phyloP scores from a whole-genome alignment of 176 grass and related monocot species.

The Eleusine coracana region DNA sequence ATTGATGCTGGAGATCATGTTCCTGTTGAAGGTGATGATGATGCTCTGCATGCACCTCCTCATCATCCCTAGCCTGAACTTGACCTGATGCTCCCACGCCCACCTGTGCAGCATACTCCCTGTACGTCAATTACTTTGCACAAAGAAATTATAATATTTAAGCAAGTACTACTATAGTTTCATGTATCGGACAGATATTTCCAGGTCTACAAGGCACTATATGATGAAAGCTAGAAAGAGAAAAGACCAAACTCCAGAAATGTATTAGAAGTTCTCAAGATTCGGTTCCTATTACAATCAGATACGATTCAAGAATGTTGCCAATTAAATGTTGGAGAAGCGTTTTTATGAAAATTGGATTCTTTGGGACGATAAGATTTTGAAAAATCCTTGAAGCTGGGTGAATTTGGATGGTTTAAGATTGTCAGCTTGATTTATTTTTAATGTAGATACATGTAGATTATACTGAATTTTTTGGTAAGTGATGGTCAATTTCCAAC shows the following conservation, averaged over 20 bases:
- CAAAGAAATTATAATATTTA: background rate
- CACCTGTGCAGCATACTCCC: slow-evolving; percentile 28
- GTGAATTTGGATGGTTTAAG: no score
- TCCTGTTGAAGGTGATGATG: slow-evolving; percentile 38
- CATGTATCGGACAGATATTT: no score
- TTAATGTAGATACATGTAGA: no score
- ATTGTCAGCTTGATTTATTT: no score
- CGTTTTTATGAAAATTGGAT: no score
- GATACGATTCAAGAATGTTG: no score
- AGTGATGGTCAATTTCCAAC: background rate
- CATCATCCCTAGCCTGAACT: slow-evolving; percentile 27
- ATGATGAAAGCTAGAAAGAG: background rate
- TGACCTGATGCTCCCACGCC: slow-evolving; percentile 45
- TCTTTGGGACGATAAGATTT: background rate
- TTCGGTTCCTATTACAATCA: no score
- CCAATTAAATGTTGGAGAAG: no score
- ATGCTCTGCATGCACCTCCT: slow-evolving; percentile 28
- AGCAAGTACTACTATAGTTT: background rate
- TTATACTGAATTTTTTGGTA: background rate
- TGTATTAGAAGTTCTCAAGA: background rate
- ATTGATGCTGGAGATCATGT: slow-evolving; percentile 44
- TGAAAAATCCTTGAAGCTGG: no score
- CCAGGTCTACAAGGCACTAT: background rate
- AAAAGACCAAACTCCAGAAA: background rate
- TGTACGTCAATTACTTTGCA: slow-evolving; percentile 11